Base-by-base conservation (phyloP, 2,329 filamentous ascomycete species). In the Dryadomyces sulphureus region DNA sequence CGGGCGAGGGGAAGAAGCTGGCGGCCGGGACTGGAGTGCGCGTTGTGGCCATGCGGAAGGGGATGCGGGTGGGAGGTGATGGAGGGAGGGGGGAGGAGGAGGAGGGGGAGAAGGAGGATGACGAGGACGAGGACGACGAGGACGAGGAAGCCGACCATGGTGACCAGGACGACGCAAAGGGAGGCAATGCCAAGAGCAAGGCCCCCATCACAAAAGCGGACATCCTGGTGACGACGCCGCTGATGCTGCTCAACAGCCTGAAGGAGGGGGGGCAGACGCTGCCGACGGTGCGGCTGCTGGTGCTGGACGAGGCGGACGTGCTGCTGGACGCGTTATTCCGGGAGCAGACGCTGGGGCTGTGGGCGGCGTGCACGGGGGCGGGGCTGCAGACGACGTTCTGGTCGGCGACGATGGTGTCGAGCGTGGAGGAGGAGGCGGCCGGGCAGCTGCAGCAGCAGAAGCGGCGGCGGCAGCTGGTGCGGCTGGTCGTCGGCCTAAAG, bases 341-440 rank as follows among this genome's bases (percentile, higher is more conserved):
- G 48, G 83, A 92, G 20, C 88, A 95, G 61, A 95, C 88, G 0
- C 68, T 93, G 34, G 73, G 75, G 4, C 80, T 96, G 51, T 95
- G 89, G 88, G 75, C 77, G 38, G 76, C 84, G 3, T 90, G 90
- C 60, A 78, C 69, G 2, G 79, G 81, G 53, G 69, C 76, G 3
- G 64, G 71, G n/a, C 68, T 96, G 8, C 75, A 79, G 21, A 71
- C 87, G 4, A 86, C 84, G 9, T 79, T 94, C 49, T 98, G 90
- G 88, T 96, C 92, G 14, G 92, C 92, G 14, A 98, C 92, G 0
- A 95, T 98, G 81, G 87, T 85, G 4, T 94, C 90, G 16, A 92
- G 82, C 54, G 84, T 96, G 38, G 92, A 98, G 65, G 70, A 79
- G 19, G 68, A 95, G 7, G 75, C 86, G 41, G 74, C 74, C 7